Evolutionary conservation across 495 filamentous ascomycete genomes (phyloP).

Genomic region (Mycothermus thermophilus): DNA sequence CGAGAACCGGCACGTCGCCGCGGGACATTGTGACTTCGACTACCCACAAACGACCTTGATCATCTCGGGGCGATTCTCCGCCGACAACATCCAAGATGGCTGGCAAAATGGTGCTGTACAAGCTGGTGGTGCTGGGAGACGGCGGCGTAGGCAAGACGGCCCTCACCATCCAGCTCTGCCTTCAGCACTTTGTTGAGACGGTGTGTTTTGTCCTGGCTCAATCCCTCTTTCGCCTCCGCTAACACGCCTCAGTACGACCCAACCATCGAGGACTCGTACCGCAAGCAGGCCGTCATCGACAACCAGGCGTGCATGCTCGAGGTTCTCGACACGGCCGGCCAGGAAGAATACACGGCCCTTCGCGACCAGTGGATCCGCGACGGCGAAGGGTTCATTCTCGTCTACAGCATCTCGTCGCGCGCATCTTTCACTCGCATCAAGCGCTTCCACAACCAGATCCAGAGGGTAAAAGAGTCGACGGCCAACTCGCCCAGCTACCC

Average conservation of each 20-base stretch:
- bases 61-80: constrained; percentile 7
- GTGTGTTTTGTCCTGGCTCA: neutral
- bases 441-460: constrained; percentile 91
- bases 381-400: constrained; percentile 91
- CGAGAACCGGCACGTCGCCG: constrained; percentile 3
- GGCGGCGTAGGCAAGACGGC: constrained; percentile 85
- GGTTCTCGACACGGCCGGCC: constrained; percentile 95
- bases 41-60: no score
- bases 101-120: constrained; percentile 90
- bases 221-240: no score
- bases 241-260: constrained; percentile 58
- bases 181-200: constrained; percentile 45
- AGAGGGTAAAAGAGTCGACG: constrained; percentile 89
- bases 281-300: constrained; percentile 97
- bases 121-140: constrained; percentile 87
- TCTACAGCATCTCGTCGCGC: constrained; percentile 94
- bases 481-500: constrained; percentile 62
- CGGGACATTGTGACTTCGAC: no score
- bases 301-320: constrained; percentile 95
- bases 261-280: constrained; percentile 94
- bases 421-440: constrained; percentile 91
- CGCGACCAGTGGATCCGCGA: constrained; percentile 98
- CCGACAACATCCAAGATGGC: constrained; percentile 31
- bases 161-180: constrained; percentile 84
- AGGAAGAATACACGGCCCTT: constrained; percentile 96